Conservation (phyloP, 2,329 filamentous ascomycete species). For the Xylaria sp. region DNA sequence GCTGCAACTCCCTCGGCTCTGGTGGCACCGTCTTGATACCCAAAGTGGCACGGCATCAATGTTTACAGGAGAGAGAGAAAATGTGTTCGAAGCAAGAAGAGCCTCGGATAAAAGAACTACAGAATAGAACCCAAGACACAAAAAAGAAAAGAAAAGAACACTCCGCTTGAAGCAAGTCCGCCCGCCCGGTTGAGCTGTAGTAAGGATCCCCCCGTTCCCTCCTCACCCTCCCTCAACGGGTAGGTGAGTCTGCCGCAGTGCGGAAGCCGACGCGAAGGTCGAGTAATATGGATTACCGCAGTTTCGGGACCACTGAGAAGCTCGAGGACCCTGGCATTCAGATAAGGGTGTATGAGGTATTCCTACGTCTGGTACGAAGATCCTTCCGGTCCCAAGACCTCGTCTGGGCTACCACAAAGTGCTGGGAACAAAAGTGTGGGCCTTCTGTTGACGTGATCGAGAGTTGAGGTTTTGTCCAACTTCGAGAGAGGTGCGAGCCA, state of each 20-base stretch:
- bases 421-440: neutral
- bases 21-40: constrained; percentile 27
- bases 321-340: constrained; percentile 16
- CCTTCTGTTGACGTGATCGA: constrained; percentile 3
- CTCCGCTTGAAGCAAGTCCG: neutral
- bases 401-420: constrained; percentile 16
- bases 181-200: no score
- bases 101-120: constrained; percentile 19
- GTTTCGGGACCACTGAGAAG: constrained; percentile 22
- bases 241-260: constrained; percentile 18
- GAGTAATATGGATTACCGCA: constrained; percentile 19
- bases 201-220: no score
- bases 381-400: constrained; percentile 3
- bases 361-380: constrained; percentile 14
- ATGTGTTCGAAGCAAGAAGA: constrained; percentile 6
- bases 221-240: neutral
- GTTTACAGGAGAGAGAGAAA: constrained; percentile 1
- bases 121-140: neutral
- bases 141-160: neutral
- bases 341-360: constrained; percentile 9
- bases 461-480: constrained; percentile 5
- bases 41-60: constrained; percentile 28
- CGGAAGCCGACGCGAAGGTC: constrained; percentile 23
- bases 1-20: constrained; percentile 9
- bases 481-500: constrained; percentile 13